Percentiles rank a stretch among this genome's conserved stretches.
Evolutionary conservation across 2,329 filamentous ascomycete genomes (phyloP).

Genomic region (Septoria linicola): DNA sequence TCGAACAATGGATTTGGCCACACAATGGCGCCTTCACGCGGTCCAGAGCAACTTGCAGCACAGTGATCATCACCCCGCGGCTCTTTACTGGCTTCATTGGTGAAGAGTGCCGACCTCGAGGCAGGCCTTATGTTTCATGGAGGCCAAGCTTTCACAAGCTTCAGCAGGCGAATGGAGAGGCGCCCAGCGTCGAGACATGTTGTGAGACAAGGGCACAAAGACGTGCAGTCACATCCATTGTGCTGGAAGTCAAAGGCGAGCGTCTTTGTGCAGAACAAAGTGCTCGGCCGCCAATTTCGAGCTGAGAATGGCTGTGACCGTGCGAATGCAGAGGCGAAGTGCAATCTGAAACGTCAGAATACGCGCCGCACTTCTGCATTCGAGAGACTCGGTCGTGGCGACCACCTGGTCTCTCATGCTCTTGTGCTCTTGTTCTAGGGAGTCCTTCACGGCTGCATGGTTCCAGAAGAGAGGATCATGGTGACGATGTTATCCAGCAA

Average conservation of each 20-base stretch:
- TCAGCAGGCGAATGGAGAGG: slow-evolving; percentile 5
- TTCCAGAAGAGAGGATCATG: too few species aligned
- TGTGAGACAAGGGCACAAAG: slow-evolving; percentile 6
- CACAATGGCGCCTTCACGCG: slow-evolving; percentile 10
- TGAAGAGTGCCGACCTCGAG: neutral
- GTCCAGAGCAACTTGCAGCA: neutral
- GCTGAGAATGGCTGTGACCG: slow-evolving; percentile 2
- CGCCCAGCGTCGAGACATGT: neutral
- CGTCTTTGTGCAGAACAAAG: neutral
- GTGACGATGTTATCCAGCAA: too few species aligned
- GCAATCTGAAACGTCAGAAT: slow-evolving; percentile 12
- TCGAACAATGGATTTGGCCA: slow-evolving; percentile 7
- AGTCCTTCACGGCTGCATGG: too few species aligned
- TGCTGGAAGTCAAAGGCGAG: neutral
- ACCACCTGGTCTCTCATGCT: too few species aligned
- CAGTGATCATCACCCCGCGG: slow-evolving; percentile 2
- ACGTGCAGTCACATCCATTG: slow-evolving; percentile 3
- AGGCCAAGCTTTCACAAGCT: slow-evolving; percentile 13
- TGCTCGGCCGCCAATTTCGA: slow-evolving; percentile 1
- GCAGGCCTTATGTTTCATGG: slow-evolving; percentile 12
- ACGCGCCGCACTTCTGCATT: slow-evolving; percentile 6
- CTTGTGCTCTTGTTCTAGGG: too few species aligned
- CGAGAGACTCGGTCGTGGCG: neutral
- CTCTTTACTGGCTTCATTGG: slow-evolving; percentile 7
- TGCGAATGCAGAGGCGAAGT: slow-evolving; percentile 6